Evolutionary conservation across 2,329 filamentous ascomycete genomes (phyloP).

Genomic region (Atkinsonella hypoxylon): DNA sequence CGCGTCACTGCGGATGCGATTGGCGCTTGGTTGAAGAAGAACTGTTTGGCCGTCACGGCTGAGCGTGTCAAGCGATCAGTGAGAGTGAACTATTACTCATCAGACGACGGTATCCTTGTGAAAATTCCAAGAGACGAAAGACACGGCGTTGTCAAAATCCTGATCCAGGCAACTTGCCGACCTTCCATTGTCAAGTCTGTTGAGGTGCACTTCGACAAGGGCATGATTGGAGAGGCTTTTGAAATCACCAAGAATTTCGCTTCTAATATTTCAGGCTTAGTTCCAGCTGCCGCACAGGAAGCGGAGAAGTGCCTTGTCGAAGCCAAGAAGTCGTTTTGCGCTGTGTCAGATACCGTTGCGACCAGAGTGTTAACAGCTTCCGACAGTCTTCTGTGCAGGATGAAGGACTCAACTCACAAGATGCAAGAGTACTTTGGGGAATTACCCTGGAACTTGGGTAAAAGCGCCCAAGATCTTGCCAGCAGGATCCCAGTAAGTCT

Average conservation of each 20-base stretch:
- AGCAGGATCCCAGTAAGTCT: constrained; percentile 12
- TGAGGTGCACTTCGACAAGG: constrained; percentile 45
- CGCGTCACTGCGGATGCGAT: constrained; percentile 37
- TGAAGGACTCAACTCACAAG: constrained; percentile 12
- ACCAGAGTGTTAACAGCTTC: constrained; percentile 15
- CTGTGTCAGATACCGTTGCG: constrained; percentile 18
- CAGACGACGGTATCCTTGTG: constrained; percentile 39
- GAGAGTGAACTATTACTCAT: constrained; percentile 34
- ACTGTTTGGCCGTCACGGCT: constrained; percentile 42
- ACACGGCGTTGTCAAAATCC: constrained; percentile 44
- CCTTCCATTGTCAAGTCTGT: constrained; percentile 51
- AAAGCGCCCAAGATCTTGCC: constrained; percentile 10
- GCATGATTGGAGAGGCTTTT: constrained; percentile 30
- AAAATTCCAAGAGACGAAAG: constrained; percentile 42
- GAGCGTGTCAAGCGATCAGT: constrained; percentile 35
- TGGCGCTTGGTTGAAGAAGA: constrained; percentile 42
- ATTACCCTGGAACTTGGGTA: constrained; percentile 11
- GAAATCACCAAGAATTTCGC: constrained; percentile 32
- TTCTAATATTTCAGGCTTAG: constrained; percentile 27
- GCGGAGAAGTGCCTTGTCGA: constrained; percentile 25
- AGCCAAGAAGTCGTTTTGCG: constrained; percentile 20
- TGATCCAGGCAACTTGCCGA: constrained; percentile 44
- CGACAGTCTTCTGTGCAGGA: constrained; percentile 15
- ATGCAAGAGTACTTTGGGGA: constrained; percentile 13
- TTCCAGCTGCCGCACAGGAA: constrained; percentile 27